Evolutionary conservation across 768 basidiomycete species (phyloP), one percentile per base, ranked within the genome.

Genomic region (Sutorius australiensis): DNA sequence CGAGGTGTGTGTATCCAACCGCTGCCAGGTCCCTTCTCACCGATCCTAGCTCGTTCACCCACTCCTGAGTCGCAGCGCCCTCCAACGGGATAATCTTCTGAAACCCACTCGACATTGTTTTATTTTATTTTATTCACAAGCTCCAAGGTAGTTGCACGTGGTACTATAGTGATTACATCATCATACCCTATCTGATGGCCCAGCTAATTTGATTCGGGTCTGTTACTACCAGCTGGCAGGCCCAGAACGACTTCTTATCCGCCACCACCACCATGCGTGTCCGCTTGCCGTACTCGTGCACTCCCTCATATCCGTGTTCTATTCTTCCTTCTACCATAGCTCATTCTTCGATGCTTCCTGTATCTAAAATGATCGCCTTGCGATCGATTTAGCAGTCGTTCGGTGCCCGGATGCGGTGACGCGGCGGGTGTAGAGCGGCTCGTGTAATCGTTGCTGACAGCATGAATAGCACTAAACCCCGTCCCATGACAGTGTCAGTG

Each of bases 81-180:
- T 17, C 49, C n/a, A 9, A 50, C 17, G 19, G n/a, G 7, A 36
- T 36, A 9, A 16, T 1, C 14, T n/a, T 6, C 32, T 14, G 17
- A 27, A 38, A 38, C 19, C 33, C 21, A 14, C n/a, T 31, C 11
- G n/a, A 21, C 13, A 16, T 43, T 27, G 36, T 47, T 48, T 62
- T 28, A 10, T 42, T 10, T 27, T 31, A 19, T 45, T n/a, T 19
- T 45, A 31, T 45, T 58, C 59, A 50, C 52, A 44, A 53, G 48
- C 45, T 17, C 53, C 8, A n/a, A 47, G 13, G 32, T 32, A 48
- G 36, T 57, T 24, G 57, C 63, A 64, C 60, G 61, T 63, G 58
- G 58, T 31, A 32, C 40, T 40, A 42, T 46, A 55, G 42, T 63
- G 61, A 66, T 65, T 66, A 65, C 65, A 36, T 65, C 64, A 65